A percentile compares a stretch with the other conserved stretches of the same genome.
Conservation (phyloP, 2,329 filamentous ascomycete genomes). For the Arthrobotrys pseudoclavata region DNA sequence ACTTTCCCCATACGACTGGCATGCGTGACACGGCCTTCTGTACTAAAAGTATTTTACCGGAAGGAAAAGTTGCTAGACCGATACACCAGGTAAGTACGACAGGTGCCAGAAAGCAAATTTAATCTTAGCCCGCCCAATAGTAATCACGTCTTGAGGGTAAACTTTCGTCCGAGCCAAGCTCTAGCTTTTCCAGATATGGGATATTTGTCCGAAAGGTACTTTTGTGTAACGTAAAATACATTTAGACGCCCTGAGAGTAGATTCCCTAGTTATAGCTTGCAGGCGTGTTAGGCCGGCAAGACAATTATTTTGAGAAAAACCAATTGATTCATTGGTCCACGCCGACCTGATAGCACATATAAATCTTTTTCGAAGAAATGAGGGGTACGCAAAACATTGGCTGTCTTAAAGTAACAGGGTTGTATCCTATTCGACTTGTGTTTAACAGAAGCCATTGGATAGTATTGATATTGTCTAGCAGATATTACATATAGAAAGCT, state of each 20-base stretch:
- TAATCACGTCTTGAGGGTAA: not conserved
- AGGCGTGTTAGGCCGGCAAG: not conserved
- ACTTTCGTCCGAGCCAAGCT: constrained; percentile 2
- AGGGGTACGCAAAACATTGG: not conserved
- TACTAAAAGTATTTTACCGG: not conserved
- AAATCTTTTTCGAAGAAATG: not conserved
- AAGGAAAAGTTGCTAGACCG: not conserved
- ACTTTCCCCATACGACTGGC: constrained; percentile 6
- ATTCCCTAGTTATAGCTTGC: not conserved
- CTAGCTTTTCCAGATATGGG: constrained; percentile 4
- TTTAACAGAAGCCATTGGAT: not conserved
- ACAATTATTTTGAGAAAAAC: not conserved
- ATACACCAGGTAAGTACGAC: not conserved
- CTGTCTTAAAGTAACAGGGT: not conserved
- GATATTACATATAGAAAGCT: not conserved
- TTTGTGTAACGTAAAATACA: not conserved
- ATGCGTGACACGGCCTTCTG: not conserved
- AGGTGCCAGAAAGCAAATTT: not conserved
- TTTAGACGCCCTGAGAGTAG: not conserved
- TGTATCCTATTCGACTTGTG: not conserved
- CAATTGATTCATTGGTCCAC: not conserved
- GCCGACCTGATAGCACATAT: not conserved
- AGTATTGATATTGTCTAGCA: not conserved
- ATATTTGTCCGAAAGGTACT: constrained; percentile 4
- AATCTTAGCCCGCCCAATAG: not conserved